These are phyloP conservation scores for Handroanthus guayacan DNA, from an alignment of 257 asterid genomes.

Conservation along the genomic window DNA sequence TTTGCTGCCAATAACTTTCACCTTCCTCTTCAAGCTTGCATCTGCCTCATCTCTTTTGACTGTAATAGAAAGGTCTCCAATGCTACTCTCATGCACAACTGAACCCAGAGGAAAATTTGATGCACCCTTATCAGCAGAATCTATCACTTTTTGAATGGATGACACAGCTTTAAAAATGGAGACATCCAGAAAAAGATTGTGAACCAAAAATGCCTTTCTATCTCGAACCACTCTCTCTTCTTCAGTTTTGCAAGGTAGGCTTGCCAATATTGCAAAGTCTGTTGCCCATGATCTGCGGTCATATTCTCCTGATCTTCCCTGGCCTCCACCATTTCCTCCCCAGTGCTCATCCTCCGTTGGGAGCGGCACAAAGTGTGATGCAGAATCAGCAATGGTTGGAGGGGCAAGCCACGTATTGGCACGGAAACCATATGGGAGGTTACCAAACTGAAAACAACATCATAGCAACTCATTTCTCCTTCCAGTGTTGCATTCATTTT, in stretches of 20 bases:
- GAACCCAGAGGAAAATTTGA: slow-evolving; percentile 56
- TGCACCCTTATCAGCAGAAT: slow-evolving; percentile 47
- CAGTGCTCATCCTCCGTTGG: slow-evolving; percentile 87
- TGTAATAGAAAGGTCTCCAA: slow-evolving; percentile 78
- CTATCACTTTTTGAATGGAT: slow-evolving; percentile 71
- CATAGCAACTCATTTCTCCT: slow-evolving; percentile 43
- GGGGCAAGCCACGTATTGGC: slow-evolving; percentile 98
- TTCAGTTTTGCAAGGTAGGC: slow-evolving; percentile 88
- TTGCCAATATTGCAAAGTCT: slow-evolving; percentile 82
- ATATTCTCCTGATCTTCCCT: slow-evolving; percentile 74
- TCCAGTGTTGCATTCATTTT: slow-evolving; percentile 29
- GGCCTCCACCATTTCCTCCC: slow-evolving; percentile 99
- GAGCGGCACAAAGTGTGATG: slow-evolving; percentile 61
- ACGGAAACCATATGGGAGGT: slow-evolving; percentile 98
- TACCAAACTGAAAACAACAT: slow-evolving; percentile 81
- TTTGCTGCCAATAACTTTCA: slow-evolving; percentile 57
- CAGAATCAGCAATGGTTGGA: slow-evolving; percentile 65
- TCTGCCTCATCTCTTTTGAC: slow-evolving; percentile 71
- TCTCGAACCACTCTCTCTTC: slow-evolving; percentile 96
- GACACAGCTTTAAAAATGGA: slow-evolving; percentile 85
- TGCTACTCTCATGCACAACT: slow-evolving; percentile 61
- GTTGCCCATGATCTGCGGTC: slow-evolving; percentile 95
- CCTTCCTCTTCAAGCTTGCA: slow-evolving; percentile 64
- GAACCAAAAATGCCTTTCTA: slow-evolving; percentile 96
- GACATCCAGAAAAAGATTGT: slow-evolving; percentile 89